Evolutionary conservation across 2,329 filamentous ascomycete species (phyloP).

Genomic region (Calonectria leucothoes): DNA sequence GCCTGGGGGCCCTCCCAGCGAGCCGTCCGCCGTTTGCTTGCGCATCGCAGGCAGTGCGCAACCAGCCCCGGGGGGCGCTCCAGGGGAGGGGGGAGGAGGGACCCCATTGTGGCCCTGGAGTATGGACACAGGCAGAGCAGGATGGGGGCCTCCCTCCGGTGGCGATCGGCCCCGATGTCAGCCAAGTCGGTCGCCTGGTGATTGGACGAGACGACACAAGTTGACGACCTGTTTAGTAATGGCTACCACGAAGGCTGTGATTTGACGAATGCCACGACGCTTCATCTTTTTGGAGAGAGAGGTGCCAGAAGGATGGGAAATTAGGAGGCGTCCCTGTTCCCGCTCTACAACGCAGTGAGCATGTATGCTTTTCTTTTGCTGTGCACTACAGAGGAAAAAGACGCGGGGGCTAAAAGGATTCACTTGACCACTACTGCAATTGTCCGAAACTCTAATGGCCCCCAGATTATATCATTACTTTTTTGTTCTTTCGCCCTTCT

Average conservation of each 20-base stretch:
- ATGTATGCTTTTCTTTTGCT: neutral
- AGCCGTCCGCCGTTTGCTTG: neutral
- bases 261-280: neutral
- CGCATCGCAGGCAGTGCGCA: neutral
- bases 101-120: neutral
- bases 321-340: neutral
- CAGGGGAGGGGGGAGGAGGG: neutral
- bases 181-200: neutral
- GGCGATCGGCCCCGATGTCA: neutral
- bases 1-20: neutral
- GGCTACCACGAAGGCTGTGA: neutral
- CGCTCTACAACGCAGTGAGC: neutral
- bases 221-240: slow-evolving; percentile 5
- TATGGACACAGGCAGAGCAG: no score
- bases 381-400: neutral
- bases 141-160: neutral
- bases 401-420: neutral
- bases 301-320: neutral
- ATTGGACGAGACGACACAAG: neutral
- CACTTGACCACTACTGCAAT: neutral
- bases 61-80: neutral
- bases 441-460: neutral
- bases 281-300: neutral
- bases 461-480: neutral
- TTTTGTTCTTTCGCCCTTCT: neutral